These are phyloP conservation scores for Phoenix roebelenii DNA, from an alignment of 176 grass and related monocot species.

Conservation along the genomic window DNA sequence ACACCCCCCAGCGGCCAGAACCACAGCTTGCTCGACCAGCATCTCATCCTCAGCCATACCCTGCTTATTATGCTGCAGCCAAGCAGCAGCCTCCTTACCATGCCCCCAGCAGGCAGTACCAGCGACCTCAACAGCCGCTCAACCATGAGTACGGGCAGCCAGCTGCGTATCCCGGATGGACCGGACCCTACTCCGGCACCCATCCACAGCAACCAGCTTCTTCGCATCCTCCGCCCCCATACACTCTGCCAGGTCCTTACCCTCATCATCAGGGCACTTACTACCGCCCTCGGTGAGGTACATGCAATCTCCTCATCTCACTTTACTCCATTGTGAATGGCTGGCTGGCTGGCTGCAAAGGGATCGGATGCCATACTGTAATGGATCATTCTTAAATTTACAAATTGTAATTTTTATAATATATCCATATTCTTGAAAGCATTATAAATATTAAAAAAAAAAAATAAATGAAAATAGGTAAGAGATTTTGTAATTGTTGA, in stretches of 20 bases:
- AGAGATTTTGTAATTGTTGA: too few relatives aligned
- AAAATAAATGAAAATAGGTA: too few relatives aligned
- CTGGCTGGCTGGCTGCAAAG: too few relatives aligned
- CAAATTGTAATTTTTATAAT: too few relatives aligned
- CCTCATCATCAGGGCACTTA: slow-evolving; percentile 52
- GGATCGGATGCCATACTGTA: too few relatives aligned
- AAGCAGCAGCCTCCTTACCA: neutral
- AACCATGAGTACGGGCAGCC: slow-evolving; percentile 71
- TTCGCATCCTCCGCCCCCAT: slow-evolving; percentile 48
- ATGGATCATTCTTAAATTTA: too few relatives aligned
- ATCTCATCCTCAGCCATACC: slow-evolving; percentile 8
- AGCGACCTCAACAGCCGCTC: slow-evolving; percentile 17
- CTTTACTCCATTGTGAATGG: too few relatives aligned
- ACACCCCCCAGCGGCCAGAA: slow-evolving; percentile 13
- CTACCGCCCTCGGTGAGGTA: slow-evolving; percentile 61
- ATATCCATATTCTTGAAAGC: too few relatives aligned
- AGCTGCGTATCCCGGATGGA: slow-evolving; percentile 77
- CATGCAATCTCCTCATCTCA: too few relatives aligned
- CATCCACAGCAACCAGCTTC: slow-evolving; percentile 33
- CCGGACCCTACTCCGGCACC: slow-evolving; percentile 64
- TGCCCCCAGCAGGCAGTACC: slow-evolving; percentile 29
- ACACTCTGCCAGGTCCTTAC: slow-evolving; percentile 44
- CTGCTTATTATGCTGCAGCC: slow-evolving; percentile 33
- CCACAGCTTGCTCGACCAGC: too few relatives aligned
- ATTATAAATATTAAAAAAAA: too few relatives aligned